Base-by-base conservation (phyloP, 441 rosid genomes). In the Breynia disticha region DNA sequence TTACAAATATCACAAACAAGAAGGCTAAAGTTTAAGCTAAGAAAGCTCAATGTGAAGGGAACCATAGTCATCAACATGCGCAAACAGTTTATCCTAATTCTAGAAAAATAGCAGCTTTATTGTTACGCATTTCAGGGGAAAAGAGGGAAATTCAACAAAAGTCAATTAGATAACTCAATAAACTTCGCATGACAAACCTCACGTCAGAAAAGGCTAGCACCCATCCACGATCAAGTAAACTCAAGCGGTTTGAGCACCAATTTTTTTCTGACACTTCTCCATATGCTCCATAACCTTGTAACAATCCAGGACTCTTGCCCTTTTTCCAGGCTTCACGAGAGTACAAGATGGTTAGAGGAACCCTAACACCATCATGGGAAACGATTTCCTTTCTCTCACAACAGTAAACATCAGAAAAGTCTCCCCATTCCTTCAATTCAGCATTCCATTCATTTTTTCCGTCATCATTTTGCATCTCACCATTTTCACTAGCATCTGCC, bases 151-250 rank as follows among this genome's bases (percentile, higher is more conserved):
- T 55, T 16, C n/a, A 7, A 16, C 28, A 16, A 32, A n/a, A 13
- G 18, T 47, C 48, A 16, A 41, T 42, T 28, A 19, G 56, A 54
- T 41, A 28, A 16, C 35, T 38, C 20, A 17, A 19, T 5, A 7
- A 38, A 44, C 38, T 48, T 55, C 19, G 59, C 14, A 10, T 42
- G 55, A 64, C 87, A 64, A 19, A 87, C 96, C 98, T 91, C 59
- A 85, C 96, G 68, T 91, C 98, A 68, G 95, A 93, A 66, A 90
- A 91, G 32, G 94, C 98, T 52, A 87, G 57, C 9, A 85, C 83
- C 98, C 98, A 91, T 56, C 98, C 98, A 64, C 86, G 84, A 70
- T 91, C 95, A 58, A 91, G 93, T 73, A 91, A 77, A 68, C 93
- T 79, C 68, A 91, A 64, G 17, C 89, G 79, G 41, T 83, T 72